These are phyloP conservation scores for Exophiala sp. DNA, from an alignment of 2,329 filamentous ascomycete genomes.

Conservation along the genomic window DNA sequence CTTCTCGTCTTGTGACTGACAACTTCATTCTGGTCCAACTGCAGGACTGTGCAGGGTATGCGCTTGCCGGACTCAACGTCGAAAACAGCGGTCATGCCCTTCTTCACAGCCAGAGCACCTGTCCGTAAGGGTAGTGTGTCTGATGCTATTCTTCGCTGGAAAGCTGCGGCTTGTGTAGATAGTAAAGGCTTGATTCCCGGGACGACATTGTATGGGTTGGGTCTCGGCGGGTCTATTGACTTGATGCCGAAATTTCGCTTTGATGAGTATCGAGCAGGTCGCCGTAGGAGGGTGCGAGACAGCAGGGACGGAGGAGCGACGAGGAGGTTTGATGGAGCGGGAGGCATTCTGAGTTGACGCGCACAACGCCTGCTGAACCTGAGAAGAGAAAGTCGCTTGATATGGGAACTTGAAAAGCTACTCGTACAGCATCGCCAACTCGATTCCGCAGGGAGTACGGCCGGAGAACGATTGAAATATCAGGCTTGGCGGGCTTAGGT, in stretches of 20 bases:
- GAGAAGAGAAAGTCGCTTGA: too few relatives aligned
- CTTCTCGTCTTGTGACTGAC: constrained; percentile 78
- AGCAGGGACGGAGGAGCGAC: constrained; percentile 28
- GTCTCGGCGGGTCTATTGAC: constrained; percentile 53
- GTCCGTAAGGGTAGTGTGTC: constrained; percentile 64
- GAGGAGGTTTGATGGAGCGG: constrained; percentile 15
- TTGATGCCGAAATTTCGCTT: constrained; percentile 51
- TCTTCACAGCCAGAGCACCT: constrained; percentile 82
- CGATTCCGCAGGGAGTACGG: too few relatives aligned
- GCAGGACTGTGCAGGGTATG: constrained; percentile 84
- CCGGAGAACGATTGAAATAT: too few relatives aligned
- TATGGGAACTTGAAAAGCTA: too few relatives aligned
- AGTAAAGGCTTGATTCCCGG: constrained; percentile 48
- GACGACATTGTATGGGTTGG: constrained; percentile 53
- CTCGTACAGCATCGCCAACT: too few relatives aligned
- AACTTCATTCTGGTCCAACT: constrained; percentile 89
- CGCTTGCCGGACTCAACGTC: constrained; percentile 70
- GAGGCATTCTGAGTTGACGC: constrained; percentile 22
- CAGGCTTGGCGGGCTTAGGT: too few relatives aligned
- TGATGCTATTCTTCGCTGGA: constrained; percentile 50
- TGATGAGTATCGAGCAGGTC: constrained; percentile 18
- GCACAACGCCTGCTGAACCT: constrained; percentile 1
- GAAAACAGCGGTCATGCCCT: constrained; percentile 93
- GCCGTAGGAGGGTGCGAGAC: constrained; percentile 25
- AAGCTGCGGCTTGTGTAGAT: constrained; percentile 56